Base-by-base conservation (phyloP, 345 rosid genomes). In the Populus euphratica region DNA sequence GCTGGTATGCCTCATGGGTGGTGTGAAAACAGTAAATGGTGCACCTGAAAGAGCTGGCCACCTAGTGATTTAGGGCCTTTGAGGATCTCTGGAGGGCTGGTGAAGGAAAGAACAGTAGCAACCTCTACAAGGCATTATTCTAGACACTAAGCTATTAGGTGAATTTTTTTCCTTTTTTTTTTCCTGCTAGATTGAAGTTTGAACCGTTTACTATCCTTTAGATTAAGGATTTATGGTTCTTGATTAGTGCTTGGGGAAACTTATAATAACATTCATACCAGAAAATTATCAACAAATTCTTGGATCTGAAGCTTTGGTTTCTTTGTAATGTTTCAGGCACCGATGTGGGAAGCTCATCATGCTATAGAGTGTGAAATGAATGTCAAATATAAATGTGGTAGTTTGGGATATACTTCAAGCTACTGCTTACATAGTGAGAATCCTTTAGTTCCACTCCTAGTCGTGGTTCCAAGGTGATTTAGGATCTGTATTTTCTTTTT, bases 401-500 rank as follows among this genome's bases (percentile, higher is more conserved):
- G 75, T 75, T 77, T 59, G 64, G 83, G 78, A 80, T 81, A 76
- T 78, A 62, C 65, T 36, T 75, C 20, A 72, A 68, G 36, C 61
- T 73, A 72, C 10, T 72, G 39, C 61, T n/a, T 79, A n/a, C 71
- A 81, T 78, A 79, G 81, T 29, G 73, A 73, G 86, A 88, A 86
- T 88, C 89, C 89, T 80, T 86, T 83, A 77, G 91, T 67, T 71
- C 85, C 86, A 68, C 77, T 21, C 25, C 13, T 69, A 23, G 44
- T 68, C 73, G 72, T 70, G 91, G 89, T 71, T 76, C 88, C 80
- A 74, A 86, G 86, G 91, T 75, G 89, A 88, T 86, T 83, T 85
- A 81, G 82, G 78, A 68, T 54, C 39, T 43, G 73, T 62, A 18
- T 59, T 76, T 79, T 76, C 33, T 20, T 56, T 80, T 78, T 27